Conservation (phyloP, 164 flowering plant genomes). For the Annona squamosa region DNA sequence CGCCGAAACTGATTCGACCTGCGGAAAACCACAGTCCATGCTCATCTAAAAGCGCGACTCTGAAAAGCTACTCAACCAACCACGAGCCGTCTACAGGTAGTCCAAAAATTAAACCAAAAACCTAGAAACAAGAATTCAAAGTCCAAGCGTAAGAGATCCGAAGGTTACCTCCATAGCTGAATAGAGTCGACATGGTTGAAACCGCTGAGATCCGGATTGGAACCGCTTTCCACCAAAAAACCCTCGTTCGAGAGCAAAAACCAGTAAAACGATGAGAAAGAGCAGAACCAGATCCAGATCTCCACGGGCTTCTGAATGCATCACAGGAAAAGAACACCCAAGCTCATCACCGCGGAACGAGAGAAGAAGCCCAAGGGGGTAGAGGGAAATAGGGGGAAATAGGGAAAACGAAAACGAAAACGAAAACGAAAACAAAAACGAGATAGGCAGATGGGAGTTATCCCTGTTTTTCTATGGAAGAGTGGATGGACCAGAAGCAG, state of each 20-base stretch:
- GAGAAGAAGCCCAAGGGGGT: slow-evolving; percentile 9
- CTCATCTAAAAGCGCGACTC: background rate
- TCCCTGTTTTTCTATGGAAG: background rate
- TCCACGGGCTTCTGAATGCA: slow-evolving; percentile 13
- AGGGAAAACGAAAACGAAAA: background rate
- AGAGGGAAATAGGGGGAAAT: background rate
- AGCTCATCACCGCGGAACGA: background rate
- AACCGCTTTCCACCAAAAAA: slow-evolving; percentile 4
- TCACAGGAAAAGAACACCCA: slow-evolving; percentile 10
- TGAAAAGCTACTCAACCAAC: background rate
- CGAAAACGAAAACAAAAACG: background rate
- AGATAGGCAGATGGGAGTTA: background rate
- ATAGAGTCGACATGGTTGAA: slow-evolving; percentile 29
- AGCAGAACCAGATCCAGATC: slow-evolving; percentile 1
- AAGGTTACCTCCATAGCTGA: slow-evolving; percentile 26
- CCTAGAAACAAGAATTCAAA: background rate
- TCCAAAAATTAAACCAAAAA: background rate
- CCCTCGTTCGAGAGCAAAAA: slow-evolving; percentile 16
- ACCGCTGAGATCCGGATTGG: slow-evolving; percentile 5
- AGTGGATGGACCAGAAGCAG: background rate
- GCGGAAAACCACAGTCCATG: no score
- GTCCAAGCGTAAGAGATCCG: background rate
- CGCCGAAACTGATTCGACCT: background rate
- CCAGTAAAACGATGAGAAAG: background rate
- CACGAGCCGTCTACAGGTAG: background rate